phyloP scores from a whole-genome alignment of 2,329 filamentous ascomycete species.

The Calonectria montana region DNA sequence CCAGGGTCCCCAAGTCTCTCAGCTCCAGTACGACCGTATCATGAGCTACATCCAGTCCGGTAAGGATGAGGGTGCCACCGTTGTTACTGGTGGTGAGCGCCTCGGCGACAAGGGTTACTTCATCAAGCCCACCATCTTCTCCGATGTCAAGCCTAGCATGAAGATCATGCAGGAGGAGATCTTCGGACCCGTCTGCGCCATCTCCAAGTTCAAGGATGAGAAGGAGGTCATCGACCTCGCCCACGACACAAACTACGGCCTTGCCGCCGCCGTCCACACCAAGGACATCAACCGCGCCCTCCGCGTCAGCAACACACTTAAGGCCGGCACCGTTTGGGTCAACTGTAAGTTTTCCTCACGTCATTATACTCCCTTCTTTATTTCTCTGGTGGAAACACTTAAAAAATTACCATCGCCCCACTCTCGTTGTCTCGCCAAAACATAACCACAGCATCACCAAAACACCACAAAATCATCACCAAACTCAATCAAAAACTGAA shows the following conservation, averaged over 20 bases:
- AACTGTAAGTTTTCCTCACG: conserved; percentile 48
- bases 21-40: conserved; percentile 89
- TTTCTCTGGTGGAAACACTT: too few relatives aligned
- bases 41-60: conserved; percentile 82
- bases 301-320: conserved; percentile 79
- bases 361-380: too few relatives aligned
- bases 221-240: conserved; percentile 80
- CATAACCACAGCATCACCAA: too few relatives aligned
- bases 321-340: conserved; percentile 75
- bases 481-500: too few relatives aligned
- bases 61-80: conserved; percentile 67
- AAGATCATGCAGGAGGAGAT: conserved; percentile 95
- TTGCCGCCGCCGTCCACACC: conserved; percentile 87
- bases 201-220: conserved; percentile 87
- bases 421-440: too few relatives aligned
- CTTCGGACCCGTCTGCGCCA: conserved; percentile 87
- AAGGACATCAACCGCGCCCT: conserved; percentile 84
- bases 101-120: conserved; percentile 87
- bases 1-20: conserved; percentile 88
- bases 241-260: conserved; percentile 83
- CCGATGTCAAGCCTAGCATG: conserved; percentile 83
- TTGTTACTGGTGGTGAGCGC: conserved; percentile 65
- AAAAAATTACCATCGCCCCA: too few relatives aligned
- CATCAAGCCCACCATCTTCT: conserved; percentile 92
- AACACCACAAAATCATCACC: too few relatives aligned